These are phyloP conservation scores for Lentinula detonsa DNA, from an alignment of 768 basidiomycete genomes.

Conservation along the genomic window DNA sequence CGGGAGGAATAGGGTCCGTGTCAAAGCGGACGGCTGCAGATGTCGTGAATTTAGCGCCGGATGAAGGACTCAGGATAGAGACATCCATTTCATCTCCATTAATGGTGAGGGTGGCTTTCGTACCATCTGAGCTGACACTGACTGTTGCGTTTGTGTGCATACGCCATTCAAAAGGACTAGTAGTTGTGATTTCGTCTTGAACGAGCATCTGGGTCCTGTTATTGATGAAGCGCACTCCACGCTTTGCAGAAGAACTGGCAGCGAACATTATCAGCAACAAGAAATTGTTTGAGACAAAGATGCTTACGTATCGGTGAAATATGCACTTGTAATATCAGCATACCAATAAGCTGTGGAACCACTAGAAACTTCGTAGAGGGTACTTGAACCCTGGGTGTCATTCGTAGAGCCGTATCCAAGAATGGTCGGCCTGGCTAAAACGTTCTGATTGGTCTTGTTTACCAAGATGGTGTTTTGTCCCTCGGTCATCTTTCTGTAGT, in stretches of 20 bases:
- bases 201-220: conserved; percentile 81
- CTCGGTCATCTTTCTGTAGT: conserved; percentile 95
- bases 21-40: conserved; percentile 47
- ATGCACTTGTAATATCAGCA: conserved; percentile 74
- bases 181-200: conserved; percentile 81
- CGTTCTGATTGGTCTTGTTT: conserved; percentile 72
- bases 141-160: conserved; percentile 96
- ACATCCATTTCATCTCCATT: conserved; percentile 64
- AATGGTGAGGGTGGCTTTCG: conserved; percentile 69
- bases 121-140: conserved; percentile 32
- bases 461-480: conserved; percentile 94
- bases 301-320: conserved; percentile 58
- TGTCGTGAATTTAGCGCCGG: conserved; percentile 61
- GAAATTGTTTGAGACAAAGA: conserved; percentile 28
- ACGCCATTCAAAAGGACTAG: conserved; percentile 70
- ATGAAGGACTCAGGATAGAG: conserved; percentile 58
- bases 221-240: conserved; percentile 84
- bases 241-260: conserved; percentile 61
- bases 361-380: conserved; percentile 55
- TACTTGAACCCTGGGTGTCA: conserved; percentile 81
- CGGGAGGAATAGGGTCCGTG: conserved; percentile 57
- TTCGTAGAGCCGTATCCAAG: conserved; percentile 44
- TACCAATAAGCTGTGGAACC: conserved; percentile 78
- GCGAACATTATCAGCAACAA: conserved; percentile 3
- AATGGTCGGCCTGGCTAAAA: conserved; percentile 52